Base-by-base conservation (phyloP, 2,329 filamentous ascomycete species). In the Pseudogymnoascus sp. region DNA sequence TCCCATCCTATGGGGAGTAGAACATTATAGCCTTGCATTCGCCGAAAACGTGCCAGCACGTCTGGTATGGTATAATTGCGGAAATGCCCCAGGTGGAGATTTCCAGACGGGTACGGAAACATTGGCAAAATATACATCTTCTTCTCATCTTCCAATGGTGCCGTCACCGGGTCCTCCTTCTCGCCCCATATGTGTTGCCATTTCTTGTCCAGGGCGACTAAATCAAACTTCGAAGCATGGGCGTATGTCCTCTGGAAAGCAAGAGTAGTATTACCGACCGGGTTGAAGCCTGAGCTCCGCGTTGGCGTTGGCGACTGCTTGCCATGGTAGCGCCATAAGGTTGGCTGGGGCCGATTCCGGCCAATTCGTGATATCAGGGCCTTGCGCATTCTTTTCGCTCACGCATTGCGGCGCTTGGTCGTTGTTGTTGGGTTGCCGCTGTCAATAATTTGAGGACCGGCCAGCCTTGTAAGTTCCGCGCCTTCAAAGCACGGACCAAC, bases 1-100 rank as follows among this genome's bases (percentile, higher is more conserved):
- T 96, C 92, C 91, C 92, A 96, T 9, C 92, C 92, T 82, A 96
- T 96, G n/a, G 92, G 90, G 65, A 96, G 83, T 60, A 95, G 74
- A 33, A 95, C 90, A 61, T 88, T 76, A 66, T 85, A 80, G 14
- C 91, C 91, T 67, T 86, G 85, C 76, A 96, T 85, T 25, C 81
- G 82, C 68, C 86, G 84, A 70, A 87, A 95, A 60, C 92, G 83
- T 12, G 90, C 86, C 59, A 96, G 76, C 8, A 92, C 88, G 76
- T 96, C 92, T 63, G 91, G 90, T 65, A 96, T 94, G 37, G 91
- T 90, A 77, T 96, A 96, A 58, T 95, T 90, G 54, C 92, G 86
- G 38, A 96, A 78, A 73, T 96, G 92, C 12, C 92, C 92, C 63
- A 96, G 85, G 72, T 96, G 92, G 28, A 96, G 81, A 30, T 86